A percentile compares a stretch with the other conserved stretches of the same genome.
Conservation (phyloP, 2,329 filamentous ascomycete genomes). For the Aspergillus proliferans region DNA sequence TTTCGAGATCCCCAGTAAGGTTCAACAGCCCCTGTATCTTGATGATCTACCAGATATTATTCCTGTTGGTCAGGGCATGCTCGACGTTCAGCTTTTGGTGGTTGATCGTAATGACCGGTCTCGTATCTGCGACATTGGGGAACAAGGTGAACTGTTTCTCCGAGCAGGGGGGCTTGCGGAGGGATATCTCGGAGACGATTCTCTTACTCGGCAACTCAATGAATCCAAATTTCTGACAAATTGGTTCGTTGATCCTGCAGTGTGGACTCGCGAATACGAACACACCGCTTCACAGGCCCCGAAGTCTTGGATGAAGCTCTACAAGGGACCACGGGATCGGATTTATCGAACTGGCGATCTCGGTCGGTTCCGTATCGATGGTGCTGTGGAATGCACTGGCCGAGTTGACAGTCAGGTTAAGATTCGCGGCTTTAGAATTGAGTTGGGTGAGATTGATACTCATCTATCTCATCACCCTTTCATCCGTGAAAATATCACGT, state of each 20-base stretch:
- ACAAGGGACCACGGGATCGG: conserved; percentile 74
- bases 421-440: conserved; percentile 91
- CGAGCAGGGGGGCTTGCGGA: conserved; percentile 78
- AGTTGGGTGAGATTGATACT: conserved; percentile 86
- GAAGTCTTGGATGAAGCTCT: conserved; percentile 68
- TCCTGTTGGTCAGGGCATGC: conserved; percentile 78
- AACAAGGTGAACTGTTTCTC: conserved; percentile 78
- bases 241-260: conserved; percentile 74
- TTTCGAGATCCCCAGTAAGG: conserved; percentile 66
- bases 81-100: conserved; percentile 81
- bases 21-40: conserved; percentile 57
- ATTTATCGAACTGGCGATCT: conserved; percentile 85
- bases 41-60: conserved; percentile 67
- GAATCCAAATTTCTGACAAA: conserved; percentile 72
- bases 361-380: conserved; percentile 64
- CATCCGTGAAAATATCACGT: conserved; percentile 76
- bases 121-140: conserved; percentile 69
- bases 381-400: conserved; percentile 71
- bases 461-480: conserved; percentile 69
- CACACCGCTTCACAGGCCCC: conserved; percentile 45
- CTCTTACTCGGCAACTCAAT: conserved; percentile 51
- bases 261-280: conserved; percentile 59
- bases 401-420: conserved; percentile 87
- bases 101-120: conserved; percentile 63
- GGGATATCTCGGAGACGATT: conserved; percentile 55